Percentiles rank a stretch among this genome's conserved stretches.
Evolutionary conservation across 2,329 filamentous ascomycete genomes (phyloP).

Genomic region (Talaromyces amestolkiae): DNA sequence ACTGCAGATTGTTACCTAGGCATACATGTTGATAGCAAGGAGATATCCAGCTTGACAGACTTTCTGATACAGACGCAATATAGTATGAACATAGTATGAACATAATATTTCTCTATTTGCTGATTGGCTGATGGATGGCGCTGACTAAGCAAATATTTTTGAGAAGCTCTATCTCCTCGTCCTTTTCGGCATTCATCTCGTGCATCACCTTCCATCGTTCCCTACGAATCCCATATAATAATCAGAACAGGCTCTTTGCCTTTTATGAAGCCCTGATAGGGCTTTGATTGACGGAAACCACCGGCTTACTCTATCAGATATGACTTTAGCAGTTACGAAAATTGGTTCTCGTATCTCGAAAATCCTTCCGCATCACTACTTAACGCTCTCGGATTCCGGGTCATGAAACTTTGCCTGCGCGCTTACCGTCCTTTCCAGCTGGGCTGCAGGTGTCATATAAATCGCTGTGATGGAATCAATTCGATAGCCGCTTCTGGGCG

Average conservation of each 20-base stretch:
- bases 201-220: not conserved
- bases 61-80: not conserved
- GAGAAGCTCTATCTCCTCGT: not conserved
- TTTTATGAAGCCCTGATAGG: conserved; percentile 11
- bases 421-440: conserved; percentile 36
- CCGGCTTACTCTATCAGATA: conserved; percentile 20
- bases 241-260: not conserved
- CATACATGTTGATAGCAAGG: not conserved
- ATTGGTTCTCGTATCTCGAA: conserved; percentile 30
- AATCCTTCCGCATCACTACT: conserved; percentile 25
- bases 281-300: not conserved
- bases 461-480: conserved; percentile 17
- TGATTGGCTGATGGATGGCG: conserved; percentile 2
- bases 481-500: not conserved
- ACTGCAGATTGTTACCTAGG: not conserved
- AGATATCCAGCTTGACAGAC: not conserved
- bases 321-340: conserved; percentile 27
- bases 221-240: not conserved
- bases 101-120: not conserved
- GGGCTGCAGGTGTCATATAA: conserved; percentile 29
- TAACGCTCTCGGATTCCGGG: conserved; percentile 31
- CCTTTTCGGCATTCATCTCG: not conserved
- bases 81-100: too few relatives aligned
- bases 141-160: conserved; percentile 11
- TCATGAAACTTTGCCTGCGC: conserved; percentile 44